Base-by-base conservation (phyloP, 164 flowering plant genomes). In the Echeveria elegans region DNA sequence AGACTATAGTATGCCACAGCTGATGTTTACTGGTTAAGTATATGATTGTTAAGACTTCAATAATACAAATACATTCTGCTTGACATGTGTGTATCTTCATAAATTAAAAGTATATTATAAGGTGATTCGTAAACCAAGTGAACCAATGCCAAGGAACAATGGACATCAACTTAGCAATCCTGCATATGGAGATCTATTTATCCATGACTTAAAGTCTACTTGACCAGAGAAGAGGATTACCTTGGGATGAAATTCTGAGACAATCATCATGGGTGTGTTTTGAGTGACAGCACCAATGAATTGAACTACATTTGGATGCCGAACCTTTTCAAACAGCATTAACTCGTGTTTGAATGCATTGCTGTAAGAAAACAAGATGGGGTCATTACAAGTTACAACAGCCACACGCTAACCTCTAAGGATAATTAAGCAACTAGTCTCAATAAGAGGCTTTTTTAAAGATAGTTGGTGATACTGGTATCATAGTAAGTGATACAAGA, bases 241-340 rank as follows among this genome's bases (percentile, higher is more conserved):
- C 76, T 83, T 87, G 69, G 89, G 76, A 77, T 88, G 91, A 73
- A 86, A 87, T 79, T 94, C 99, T 30, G 78, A 77, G 69, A 91
- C 96, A 72, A 94, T 91, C 99, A 92, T 95, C 97, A 95, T 87
- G 37, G 99, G 97, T 30, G 85, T 70, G 74, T 92, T 92, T 79
- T 95, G 99, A 66, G 99, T 95, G 70, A 92, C 97, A 76, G 96
- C 99, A 74, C 99, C 99, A 74, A 95, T 96, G 85, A 95, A 95
- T 72, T 95, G 99, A 71, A 95, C 85, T 21, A 89, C 87, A 73
- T 95, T 89, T 34, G 99, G 99, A 82, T 94, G 99, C 52, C 99
- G 82, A 29, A 86, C 93, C 77, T 84, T 89, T 69, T 86, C 96
- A 63, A 89, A 71, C 74, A 86, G 64, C 58, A 85, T 84, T 58